phyloP scores from a whole-genome alignment of 257 asterid genomes.

The Ajuga chamaepitys region DNA sequence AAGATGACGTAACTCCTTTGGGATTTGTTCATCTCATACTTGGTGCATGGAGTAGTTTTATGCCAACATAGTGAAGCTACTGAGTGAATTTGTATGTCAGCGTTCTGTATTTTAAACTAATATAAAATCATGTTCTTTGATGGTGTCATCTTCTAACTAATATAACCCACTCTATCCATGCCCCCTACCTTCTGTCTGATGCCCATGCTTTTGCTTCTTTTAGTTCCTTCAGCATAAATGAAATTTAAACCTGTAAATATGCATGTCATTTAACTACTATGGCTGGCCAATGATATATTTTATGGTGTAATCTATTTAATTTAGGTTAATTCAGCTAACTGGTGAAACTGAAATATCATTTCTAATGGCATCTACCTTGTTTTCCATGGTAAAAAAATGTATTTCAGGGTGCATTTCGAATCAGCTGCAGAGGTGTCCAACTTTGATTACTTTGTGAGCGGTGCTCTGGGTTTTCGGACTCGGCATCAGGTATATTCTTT shows the following conservation, averaged over 20 bases:
- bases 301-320: not conserved
- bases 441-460: constrained; percentile 54
- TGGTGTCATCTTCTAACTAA: not conserved
- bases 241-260: not conserved
- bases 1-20: not conserved
- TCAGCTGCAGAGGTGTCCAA: constrained; percentile 56
- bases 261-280: not conserved
- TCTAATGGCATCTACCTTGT: constrained; percentile 2
- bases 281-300: not conserved
- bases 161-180: not conserved
- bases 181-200: not conserved
- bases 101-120: not conserved
- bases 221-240: not conserved
- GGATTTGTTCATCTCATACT: not conserved
- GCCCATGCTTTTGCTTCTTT: not conserved
- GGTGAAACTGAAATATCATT: not conserved
- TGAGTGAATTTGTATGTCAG: not conserved
- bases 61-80: not conserved
- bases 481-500: constrained; percentile 63
- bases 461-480: constrained; percentile 87
- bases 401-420: constrained; percentile 61
- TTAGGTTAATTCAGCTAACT: not conserved
- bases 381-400: constrained; percentile 13
- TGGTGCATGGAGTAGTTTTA: not conserved
- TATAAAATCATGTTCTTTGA: not conserved